Base-by-base conservation (phyloP, 148 eudicot genomes). In the Chenopodium quinoa region DNA sequence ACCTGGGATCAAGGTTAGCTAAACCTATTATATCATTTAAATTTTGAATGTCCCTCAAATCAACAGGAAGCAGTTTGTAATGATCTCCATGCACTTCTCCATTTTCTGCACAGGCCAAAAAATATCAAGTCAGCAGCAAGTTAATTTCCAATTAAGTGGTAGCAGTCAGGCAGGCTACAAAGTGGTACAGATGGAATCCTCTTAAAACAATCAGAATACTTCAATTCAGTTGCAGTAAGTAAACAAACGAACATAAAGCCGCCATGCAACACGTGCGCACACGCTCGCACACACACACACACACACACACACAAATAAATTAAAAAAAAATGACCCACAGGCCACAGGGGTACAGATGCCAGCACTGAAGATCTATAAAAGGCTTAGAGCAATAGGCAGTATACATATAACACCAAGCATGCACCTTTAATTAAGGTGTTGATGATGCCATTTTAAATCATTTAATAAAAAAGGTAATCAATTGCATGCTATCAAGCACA, bases 11-110 rank as follows among this genome's bases (percentile, higher is more conserved):
- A 79, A 97, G 87, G 76, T 91, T 82, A 79, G 99, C 96, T 84
- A 88, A 70, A 69, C 88, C 62, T 50, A 97, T 81, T 25, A 92
- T 84, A 77, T 90, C 91, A 81, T 91, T 88, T 73, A 97, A 87
- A 81, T 85, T 88, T 74, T 80, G 87, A 69, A 90, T 87, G 78
- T 97, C 95, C 63, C 98, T 91, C 82, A 97, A 82, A 88, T 97
- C 99, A 76, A 91, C 89, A 63, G 99, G 98, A 64, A 97, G 97
- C 85, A 97, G 86, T 79, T 94, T 97, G 92, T 97, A 97, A 85
- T 91, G 87, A 85, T 94, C 92, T 60, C 89, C 88, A 67, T 89
- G 82, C 78, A 97, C 93, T 90, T 94, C 94, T 71, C 99, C 99
- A 78, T 87, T 88, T 82, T 97, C 98, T 97, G 93, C 89, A 88